A percentile compares a stretch with the other conserved stretches of the same genome.
These are phyloP conservation scores for Fusarium mundagurra DNA, from an alignment of 2,329 filamentous ascomycete genomes.

Conservation along the genomic window DNA sequence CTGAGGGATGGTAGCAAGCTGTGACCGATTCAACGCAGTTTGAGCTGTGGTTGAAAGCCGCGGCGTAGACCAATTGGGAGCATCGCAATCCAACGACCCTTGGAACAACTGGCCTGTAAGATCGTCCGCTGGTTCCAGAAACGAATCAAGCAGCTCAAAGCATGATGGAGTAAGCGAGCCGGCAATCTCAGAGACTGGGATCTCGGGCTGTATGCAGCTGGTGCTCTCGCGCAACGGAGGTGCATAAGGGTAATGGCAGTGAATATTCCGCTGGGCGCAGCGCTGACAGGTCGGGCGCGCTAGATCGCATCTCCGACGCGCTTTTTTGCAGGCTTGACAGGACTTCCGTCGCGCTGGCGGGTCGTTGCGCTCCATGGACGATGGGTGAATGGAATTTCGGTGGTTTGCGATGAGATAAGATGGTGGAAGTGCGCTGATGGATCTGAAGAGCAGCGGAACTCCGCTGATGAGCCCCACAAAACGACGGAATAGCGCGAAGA, in stretches of 20 bases:
- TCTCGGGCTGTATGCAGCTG: neutral
- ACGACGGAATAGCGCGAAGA: neutral
- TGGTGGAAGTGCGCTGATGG: neutral
- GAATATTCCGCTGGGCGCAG: neutral
- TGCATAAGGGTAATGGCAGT: neutral
- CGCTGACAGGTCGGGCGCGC: slow-evolving; percentile 1
- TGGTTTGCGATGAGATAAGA: neutral
- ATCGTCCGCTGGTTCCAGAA: neutral
- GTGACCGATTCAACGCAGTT: neutral
- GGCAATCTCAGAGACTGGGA: accelerated
- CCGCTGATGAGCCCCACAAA: neutral
- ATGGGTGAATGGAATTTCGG: neutral
- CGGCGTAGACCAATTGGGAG: accelerated
- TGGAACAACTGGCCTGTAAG: neutral
- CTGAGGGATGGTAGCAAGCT: neutral
- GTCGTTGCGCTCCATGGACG: neutral
- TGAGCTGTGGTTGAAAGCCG: neutral
- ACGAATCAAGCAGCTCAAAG: neutral
- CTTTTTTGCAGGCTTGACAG: neutral
- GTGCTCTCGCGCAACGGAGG: neutral
- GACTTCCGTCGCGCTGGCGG: slow-evolving; percentile 1
- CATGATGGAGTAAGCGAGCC: accelerated
- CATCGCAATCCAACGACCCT: neutral
- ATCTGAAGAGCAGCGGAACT: neutral
- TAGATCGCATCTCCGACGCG: neutral